A percentile compares a stretch with the other conserved stretches of the same genome.
Evolutionary conservation across 768 basidiomycete species (phyloP).

Genomic region (Thelephora ganbajun): DNA sequence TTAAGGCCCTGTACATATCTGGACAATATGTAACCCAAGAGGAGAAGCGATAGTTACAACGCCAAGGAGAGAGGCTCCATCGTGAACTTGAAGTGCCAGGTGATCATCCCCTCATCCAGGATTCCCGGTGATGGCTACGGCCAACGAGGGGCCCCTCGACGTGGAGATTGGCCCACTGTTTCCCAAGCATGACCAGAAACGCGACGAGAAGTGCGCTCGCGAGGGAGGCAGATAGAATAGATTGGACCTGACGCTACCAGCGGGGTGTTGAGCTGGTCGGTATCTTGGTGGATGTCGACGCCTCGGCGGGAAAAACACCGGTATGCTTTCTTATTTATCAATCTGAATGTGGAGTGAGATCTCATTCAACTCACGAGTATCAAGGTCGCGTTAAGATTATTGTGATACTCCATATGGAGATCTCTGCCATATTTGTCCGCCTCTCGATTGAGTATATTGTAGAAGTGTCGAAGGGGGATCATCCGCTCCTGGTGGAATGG

Average conservation of each 20-base stretch:
- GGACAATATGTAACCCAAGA: conserved; percentile 7
- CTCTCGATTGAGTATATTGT: background rate
- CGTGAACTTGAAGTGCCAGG: conserved; percentile 7
- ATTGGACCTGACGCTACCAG: conserved; percentile 9
- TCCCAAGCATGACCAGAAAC: conserved; percentile 10
- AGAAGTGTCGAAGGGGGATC: background rate
- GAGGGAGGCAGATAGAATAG: conserved; percentile 11
- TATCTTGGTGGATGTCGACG: conserved; percentile 7
- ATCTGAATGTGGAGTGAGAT: background rate
- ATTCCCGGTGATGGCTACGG: conserved; percentile 6
- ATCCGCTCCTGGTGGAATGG: no score
- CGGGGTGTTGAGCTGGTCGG: conserved; percentile 3
- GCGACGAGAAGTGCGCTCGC: conserved; percentile 12
- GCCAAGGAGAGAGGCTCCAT: conserved; percentile 6
- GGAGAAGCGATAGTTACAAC: conserved; percentile 7
- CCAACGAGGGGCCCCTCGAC: conserved; percentile 6
- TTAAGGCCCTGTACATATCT: conserved; percentile 3
- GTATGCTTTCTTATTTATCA: conserved; percentile 1
- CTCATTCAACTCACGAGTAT: background rate
- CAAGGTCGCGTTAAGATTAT: background rate
- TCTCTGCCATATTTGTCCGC: background rate
- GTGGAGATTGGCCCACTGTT: conserved; percentile 7
- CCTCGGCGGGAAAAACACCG: conserved; percentile 9
- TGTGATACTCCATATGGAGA: background rate
- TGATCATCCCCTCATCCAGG: conserved; percentile 7